These are phyloP conservation scores for Syzygium syzygioides DNA, from an alignment of 441 rosid genomes.

Conservation along the genomic window DNA sequence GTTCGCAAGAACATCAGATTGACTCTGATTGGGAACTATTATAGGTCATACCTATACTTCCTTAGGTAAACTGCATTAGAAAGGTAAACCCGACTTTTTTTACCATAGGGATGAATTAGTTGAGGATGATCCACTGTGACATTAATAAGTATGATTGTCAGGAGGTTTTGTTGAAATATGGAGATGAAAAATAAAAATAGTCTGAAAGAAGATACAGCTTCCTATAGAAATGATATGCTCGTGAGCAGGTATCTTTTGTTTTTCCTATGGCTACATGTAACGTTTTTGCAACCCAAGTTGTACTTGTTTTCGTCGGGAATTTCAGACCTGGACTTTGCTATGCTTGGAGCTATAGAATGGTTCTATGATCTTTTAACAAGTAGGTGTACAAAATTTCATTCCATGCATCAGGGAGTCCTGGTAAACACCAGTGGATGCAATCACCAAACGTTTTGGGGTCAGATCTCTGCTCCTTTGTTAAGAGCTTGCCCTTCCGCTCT, in stretches of 20 bases:
- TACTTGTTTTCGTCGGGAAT: background rate
- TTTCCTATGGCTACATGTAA: background rate
- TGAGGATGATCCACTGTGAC: background rate
- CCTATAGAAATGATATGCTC: background rate
- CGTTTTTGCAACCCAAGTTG: background rate
- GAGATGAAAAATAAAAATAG: background rate
- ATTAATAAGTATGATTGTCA: background rate
- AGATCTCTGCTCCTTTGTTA: conserved; percentile 64
- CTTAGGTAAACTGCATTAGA: background rate
- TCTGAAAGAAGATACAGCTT: background rate
- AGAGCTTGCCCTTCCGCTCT: conserved; percentile 72
- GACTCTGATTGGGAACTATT: conserved; percentile 69
- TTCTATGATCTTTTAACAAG: conserved; percentile 44
- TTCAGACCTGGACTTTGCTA: background rate
- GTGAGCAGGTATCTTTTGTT: background rate
- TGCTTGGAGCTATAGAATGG: conserved; percentile 17
- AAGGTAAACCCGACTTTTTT: background rate
- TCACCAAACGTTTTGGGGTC: conserved; percentile 70
- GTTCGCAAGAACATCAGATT: conserved; percentile 6
- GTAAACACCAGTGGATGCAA: conserved; percentile 97
- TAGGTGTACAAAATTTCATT: conserved; percentile 76
- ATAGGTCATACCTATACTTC: conserved; percentile 16
- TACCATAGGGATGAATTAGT: background rate
- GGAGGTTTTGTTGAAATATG: background rate
- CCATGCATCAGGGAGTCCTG: conserved; percentile 93